phyloP scores from a whole-genome alignment of 164 flowering plant genomes.

The Sextonia rubra region DNA sequence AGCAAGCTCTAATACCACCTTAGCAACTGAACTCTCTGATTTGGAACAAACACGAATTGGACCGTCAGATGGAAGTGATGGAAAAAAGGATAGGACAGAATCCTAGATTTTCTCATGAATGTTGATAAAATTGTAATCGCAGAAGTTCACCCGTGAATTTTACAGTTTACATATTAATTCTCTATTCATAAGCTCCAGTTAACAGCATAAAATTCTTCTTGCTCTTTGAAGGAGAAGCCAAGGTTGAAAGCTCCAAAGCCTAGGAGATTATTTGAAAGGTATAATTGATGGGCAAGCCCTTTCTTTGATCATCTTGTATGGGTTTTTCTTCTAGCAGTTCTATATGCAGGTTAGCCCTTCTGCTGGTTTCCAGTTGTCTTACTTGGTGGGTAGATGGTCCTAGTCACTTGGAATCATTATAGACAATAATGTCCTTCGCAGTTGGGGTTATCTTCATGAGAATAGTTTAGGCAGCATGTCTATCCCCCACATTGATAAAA shows the following conservation, averaged over 20 bases:
- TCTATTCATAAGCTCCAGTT: neutral
- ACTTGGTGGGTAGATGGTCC: too few relatives aligned
- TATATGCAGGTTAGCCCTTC: too few relatives aligned
- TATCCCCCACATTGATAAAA: too few relatives aligned
- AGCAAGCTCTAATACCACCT: neutral
- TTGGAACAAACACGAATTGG: neutral
- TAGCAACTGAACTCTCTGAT: neutral
- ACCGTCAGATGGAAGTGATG: neutral
- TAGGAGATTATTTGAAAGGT: neutral
- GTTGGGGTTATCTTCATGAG: too few relatives aligned
- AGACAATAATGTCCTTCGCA: too few relatives aligned
- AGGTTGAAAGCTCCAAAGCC: neutral
- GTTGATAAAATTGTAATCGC: neutral
- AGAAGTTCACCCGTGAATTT: neutral
- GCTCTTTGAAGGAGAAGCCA: neutral
- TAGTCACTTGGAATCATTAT: too few relatives aligned
- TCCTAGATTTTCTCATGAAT: neutral
- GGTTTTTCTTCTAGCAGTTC: too few relatives aligned
- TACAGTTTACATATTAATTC: neutral
- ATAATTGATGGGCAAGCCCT: neutral
- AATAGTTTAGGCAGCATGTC: too few relatives aligned
- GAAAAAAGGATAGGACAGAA: neutral
- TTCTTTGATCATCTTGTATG: neutral
- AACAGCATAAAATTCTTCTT: neutral
- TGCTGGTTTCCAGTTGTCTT: too few relatives aligned